Evolutionary conservation across 2,329 filamentous ascomycete genomes (phyloP), one percentile per base, ranked within the genome.

Genomic region (Aspergillus sojae): DNA sequence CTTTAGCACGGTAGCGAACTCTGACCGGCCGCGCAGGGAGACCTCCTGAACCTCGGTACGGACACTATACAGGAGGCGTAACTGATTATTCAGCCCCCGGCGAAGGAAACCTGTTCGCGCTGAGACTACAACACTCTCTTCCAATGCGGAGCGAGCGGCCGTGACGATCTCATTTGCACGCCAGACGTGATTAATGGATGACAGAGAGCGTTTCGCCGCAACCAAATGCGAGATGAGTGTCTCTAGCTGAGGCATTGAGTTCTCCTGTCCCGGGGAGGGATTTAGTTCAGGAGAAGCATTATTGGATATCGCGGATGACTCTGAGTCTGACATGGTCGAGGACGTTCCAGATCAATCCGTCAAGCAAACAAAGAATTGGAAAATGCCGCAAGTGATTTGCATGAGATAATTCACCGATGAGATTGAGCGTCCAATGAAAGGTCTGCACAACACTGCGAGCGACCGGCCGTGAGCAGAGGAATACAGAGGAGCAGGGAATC

Each of bases 151-250:
- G 39, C 93, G 89, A 5, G 93, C 92, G 16, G 87, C 83, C 23
- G 88, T 92, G 52, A 95, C 91, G 61, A 97, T 89, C 72, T 96
- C 91, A 74, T 95, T 94, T 68, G 93, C 94, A 64, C 92, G 91
- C 75, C 92, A 89, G 58, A 97, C 92, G 64, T 91, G 89, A 48
- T 85, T 88, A 76, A 96, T 93, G 12, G 93, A 93, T 19, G 91
- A 91, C 5, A 98, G 85, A 1, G 94, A 94, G 52, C 92, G 88
- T 76, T 97, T 97, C 10, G 94, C 91, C 34, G 91, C 89, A 46
- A 97, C 88, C 41, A 97, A 89, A 79, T 96, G 89, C 59, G 88
- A 86, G 61, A 97, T 91, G 50, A 98, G 88, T 28, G 88, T 88
- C 70, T 96, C 92, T 72, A 96, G 86, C 28, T 74, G 72, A 41